Base-by-base conservation (phyloP, 139 green algal species). In the Chlorella sp. region DNA sequence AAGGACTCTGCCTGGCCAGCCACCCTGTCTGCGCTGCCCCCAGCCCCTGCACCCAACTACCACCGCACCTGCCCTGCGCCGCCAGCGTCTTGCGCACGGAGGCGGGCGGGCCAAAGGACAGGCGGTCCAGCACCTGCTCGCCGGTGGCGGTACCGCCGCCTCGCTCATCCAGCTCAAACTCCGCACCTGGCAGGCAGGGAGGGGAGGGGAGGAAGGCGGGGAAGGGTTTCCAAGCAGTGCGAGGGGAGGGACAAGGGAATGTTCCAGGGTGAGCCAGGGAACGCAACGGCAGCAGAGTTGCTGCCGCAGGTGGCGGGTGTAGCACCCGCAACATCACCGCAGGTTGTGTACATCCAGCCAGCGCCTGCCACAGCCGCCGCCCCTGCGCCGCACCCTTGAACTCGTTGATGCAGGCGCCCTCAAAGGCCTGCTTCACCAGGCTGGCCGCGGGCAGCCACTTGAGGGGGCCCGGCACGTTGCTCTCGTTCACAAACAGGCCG, bases 381-480 rank as follows among this genome's bases (percentile, higher is more conserved):
- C n/a, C 75, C 23, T 16, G 44, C 44, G 44, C 44, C 44, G 44
- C 60, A 82, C 76, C 76, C 60, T 60, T 28, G 83, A 99, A 98
- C 89, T 99, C 97, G 82, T 99, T 99, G 67, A 97, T 73, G 69
- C 92, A 96, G 26, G 92, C 81, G 4, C 79, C 93, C 84, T 95
- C 86, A 85, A 90, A 90, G 13, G 81, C 74, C 51, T 88, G 82
- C 74, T 96, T 95, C 87, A 98, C 97, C 78, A 98, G 88, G 12
- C 88, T 95, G 41, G 89, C 86, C 69, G 88, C 83, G 20, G 96
- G 94, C 62, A 98, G 82, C 93, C 94, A 98, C 39, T 88, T 86
- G 82, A 98, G 89, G 25, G 88, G 71, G 3, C 74, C 60, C 7
- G 94, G 95, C 41, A 95, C 93, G 74, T 92, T 95, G 55, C 82